Conservation (phyloP, 164 flowering plant genomes). For the Annona squamosa region DNA sequence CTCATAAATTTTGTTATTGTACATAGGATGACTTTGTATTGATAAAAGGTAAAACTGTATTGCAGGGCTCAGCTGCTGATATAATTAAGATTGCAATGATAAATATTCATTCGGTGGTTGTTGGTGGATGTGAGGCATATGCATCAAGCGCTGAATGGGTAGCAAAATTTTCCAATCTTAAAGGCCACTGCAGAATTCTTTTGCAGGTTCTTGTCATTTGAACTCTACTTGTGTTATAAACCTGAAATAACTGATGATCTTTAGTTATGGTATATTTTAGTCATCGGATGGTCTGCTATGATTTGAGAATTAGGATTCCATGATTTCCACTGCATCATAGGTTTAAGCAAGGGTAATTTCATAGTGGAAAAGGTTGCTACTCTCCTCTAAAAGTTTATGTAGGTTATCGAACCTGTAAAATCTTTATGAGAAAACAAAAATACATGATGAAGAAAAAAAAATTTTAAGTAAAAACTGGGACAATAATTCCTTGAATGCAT, state of each 20-base stretch:
- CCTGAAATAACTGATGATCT: no score
- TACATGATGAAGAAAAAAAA: no score
- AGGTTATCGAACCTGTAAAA: background rate
- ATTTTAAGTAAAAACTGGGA: no score
- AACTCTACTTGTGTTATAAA: no score
- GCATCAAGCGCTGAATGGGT: constrained; percentile 19
- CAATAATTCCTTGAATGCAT: no score
- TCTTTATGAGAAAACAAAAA: background rate
- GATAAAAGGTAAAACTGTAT: constrained; percentile 7
- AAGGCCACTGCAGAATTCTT: constrained; percentile 72
- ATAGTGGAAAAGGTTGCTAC: background rate
- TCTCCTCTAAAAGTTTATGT: background rate
- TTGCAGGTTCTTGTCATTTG: constrained; percentile 55
- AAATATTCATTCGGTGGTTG: constrained; percentile 54
- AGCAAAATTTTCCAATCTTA: constrained; percentile 44
- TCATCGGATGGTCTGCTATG: no score
- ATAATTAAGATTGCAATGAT: constrained; percentile 96
- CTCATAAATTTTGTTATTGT: background rate
- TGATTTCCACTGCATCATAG: background rate
- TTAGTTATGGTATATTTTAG: no score
- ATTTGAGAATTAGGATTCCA: background rate
- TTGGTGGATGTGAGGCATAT: constrained; percentile 29
- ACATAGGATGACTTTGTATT: constrained; percentile 3
- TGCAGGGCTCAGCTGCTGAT: constrained; percentile 97
- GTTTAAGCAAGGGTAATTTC: background rate